Evolutionary conservation across 305 asterid genomes (phyloP).

Genomic region (Caryopteris hybrid): DNA sequence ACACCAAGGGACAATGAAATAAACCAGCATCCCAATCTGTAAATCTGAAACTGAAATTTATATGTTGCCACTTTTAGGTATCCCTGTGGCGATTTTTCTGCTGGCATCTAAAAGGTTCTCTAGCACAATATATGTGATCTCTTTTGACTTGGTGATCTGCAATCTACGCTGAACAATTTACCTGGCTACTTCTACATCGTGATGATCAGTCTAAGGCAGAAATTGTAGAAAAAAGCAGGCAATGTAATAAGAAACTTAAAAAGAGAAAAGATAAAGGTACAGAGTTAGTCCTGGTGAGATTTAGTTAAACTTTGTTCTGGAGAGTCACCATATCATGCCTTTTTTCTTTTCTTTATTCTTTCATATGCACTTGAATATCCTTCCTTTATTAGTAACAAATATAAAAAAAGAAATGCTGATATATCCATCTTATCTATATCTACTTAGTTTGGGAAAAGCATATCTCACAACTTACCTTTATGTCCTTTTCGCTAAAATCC

Average conservation of each 20-base stretch:
- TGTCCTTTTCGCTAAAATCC: slow-evolving; percentile 57
- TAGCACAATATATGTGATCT: not conserved
- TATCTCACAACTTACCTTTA: slow-evolving; percentile 44
- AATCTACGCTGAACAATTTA: not conserved
- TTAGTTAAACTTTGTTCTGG: not conserved
- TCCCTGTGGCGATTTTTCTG: not conserved
- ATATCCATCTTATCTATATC: not conserved
- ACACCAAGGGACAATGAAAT: not conserved
- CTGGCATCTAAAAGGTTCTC: not conserved
- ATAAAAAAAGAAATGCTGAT: not conserved
- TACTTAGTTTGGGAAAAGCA: not conserved
- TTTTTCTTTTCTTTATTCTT: not conserved
- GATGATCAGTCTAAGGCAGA: not conserved
- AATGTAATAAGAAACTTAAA: not conserved
- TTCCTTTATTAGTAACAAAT: not conserved
- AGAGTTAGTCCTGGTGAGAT: not conserved
- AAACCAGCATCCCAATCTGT: not conserved
- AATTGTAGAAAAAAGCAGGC: not conserved
- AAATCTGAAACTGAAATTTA: not conserved
- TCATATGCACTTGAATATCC: not conserved
- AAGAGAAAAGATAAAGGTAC: not conserved
- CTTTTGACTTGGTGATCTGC: not conserved
- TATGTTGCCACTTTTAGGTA: not conserved
- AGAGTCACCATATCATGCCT: not conserved
- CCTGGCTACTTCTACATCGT: not conserved